Base-by-base conservation (phyloP, 2,329 filamentous ascomycete species). In the Fusarium nanum region DNA sequence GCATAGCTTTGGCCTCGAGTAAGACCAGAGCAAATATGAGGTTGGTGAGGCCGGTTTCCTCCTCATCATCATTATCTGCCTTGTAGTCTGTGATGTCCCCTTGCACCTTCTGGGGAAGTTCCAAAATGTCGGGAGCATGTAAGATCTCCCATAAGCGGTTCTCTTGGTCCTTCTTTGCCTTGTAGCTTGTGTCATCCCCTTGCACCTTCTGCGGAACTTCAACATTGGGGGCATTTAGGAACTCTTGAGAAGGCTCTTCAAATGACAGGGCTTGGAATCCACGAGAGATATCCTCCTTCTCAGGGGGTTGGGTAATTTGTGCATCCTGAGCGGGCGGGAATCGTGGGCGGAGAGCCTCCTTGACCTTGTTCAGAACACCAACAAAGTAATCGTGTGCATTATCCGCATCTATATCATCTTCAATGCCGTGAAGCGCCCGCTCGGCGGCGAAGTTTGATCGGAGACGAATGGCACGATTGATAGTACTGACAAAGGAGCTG, bases 241-340 rank as follows among this genome's bases (percentile, higher is more conserved):
- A 55, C 28, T 60, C 28, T n/a, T 28, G 34, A 3, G 56, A 60
- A 5, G 60, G 60, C 7, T 60, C 60, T 20, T 53, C n/a, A 5
- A 63, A 1, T 0, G 20, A 1, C 3, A 63, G 32, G 3, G 13
- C 5, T 4, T 22, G 18, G 14, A 59, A 53, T 0, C 47, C 32
- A n/a, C 27, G 41, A 14, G 37, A 10, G 4, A 37, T 0, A 18
- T 6, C 6, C 4, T 45, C 8, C 12, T 22, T 27, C 4, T 7
- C 14, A 9, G 3, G 14, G 4, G 10, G 8, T 4, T 16, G 25
- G 1, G 10, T 11, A 2, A 6, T 3, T 27, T 46, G 23, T 6
- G 16, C 10, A 4, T 46, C n/a, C 16, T 46, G 16, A 8, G 2
- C 3, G 11, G 16, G n/a, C 0, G 44, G 44, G 4, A 46, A 46